Evolutionary conservation across 1,139 yeast genomes (phyloP), one percentile per base, ranked within the genome.

Genomic region (Geotrichum histeridarum): DNA sequence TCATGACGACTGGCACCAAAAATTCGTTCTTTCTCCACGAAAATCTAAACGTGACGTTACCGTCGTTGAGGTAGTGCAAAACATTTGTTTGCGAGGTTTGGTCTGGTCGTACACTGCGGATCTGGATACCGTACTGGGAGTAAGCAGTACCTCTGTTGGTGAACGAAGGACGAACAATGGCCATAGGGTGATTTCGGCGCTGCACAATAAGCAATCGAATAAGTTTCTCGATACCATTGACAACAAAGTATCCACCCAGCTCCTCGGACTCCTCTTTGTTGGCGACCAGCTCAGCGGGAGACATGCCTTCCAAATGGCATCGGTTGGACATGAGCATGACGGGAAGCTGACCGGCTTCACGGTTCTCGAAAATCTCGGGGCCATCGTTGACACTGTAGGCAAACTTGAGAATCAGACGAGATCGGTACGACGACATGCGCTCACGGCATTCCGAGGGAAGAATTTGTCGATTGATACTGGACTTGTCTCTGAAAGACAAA

Each of bases 71-170:
- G 70, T 94, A 93, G 72, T 94, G 99, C 69, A 93, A 77, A 8
- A 93, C 98, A 67, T 93, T 93, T 3, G 99, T 90, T 73, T 91
- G 98, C 14, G 99, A 90, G 11, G 96, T 87, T 74, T 93, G 98
- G 71, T 94, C 99, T 3, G 95, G 95, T 68, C 99, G 83, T 5
- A 90, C 97, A 61, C 86, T 82, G 73, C 99, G 82, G 59, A 93
- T 86, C 74, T 91, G 98, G 57, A 93, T 82, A 82, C 99, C 99
- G 64, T 73, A 94, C 61, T 84, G 83, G 50, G 96, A 77, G 73
- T 94, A 93, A 7, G 90, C 73, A 12, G 93, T 86, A 64, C 99
- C 99, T 77, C 99, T 85, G 73, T 90, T 90, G 53, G 85, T 85
- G 68, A 93, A 93, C 15, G 96, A 86, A 36, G 96, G 95, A 75